Evolutionary conservation across 2,329 filamentous ascomycete species (phyloP).

Genomic region (Geosmithia morbida): DNA sequence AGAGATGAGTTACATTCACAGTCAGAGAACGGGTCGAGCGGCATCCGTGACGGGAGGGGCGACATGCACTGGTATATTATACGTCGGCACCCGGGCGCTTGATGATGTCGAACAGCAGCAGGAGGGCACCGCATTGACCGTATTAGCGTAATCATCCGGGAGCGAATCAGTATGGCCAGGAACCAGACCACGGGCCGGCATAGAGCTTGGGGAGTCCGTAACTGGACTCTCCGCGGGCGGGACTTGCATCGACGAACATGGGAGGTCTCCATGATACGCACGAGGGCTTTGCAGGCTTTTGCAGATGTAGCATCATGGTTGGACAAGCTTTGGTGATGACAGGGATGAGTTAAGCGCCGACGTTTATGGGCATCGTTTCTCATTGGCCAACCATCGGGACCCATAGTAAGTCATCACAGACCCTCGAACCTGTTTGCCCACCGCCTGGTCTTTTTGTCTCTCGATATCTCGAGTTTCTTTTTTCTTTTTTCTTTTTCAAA

Average conservation of each 20-base stretch:
- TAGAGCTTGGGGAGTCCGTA: background rate
- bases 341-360: slow-evolving; percentile 23
- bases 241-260: background rate
- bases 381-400: background rate
- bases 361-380: slow-evolving; percentile 1
- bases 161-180: background rate
- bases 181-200: background rate
- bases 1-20: slow-evolving; percentile 28
- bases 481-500: too few species aligned
- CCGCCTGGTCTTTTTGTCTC: background rate
- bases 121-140: slow-evolving; percentile 1
- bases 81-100: slow-evolving; percentile 39
- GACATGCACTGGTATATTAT: slow-evolving; percentile 12
- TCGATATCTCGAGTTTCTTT: too few species aligned
- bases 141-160: background rate
- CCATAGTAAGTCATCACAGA: background rate
- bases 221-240: background rate
- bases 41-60: slow-evolving; percentile 10
- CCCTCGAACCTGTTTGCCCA: background rate
- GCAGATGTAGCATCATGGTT: slow-evolving; percentile 18
- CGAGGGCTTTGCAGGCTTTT: slow-evolving; percentile 2
- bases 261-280: background rate
- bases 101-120: slow-evolving; percentile 24
- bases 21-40: slow-evolving; percentile 24
- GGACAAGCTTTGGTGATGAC: slow-evolving; percentile 17